phyloP scores from a whole-genome alignment of 179 eudicot species.

The Camellia oleifera region DNA sequence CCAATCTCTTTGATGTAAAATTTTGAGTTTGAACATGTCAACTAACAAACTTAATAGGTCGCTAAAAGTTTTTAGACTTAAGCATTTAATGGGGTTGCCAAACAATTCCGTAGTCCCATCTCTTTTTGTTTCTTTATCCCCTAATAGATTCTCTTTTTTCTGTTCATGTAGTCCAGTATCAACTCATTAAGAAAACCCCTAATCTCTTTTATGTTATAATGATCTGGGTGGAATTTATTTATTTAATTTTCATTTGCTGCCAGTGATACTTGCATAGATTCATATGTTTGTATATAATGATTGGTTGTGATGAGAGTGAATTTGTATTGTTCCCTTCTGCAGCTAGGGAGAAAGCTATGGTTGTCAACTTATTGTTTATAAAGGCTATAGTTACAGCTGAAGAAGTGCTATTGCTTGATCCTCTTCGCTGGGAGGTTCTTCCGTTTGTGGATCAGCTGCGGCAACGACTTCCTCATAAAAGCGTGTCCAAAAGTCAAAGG shows the following conservation, averaged over 20 bases:
- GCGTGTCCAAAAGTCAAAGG: slow-evolving; percentile 25
- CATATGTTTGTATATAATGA: background rate
- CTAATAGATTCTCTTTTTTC: background rate
- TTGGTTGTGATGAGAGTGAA: background rate
- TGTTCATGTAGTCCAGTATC: background rate
- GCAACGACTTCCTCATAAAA: slow-evolving; percentile 60
- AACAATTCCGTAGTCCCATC: background rate
- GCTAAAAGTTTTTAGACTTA: background rate
- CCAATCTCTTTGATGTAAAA: too few species aligned
- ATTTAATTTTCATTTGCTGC: background rate
- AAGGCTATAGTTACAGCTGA: slow-evolving; percentile 97
- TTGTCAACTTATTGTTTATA: slow-evolving; percentile 90
- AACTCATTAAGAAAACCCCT: background rate
- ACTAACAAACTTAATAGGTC: background rate
- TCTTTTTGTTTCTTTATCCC: background rate
- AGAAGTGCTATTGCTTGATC: slow-evolving; percentile 93
- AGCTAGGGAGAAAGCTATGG: slow-evolving; percentile 98
- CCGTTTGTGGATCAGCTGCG: slow-evolving; percentile 95
- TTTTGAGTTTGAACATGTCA: too few species aligned
- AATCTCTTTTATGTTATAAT: background rate
- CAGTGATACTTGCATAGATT: background rate
- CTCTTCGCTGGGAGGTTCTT: slow-evolving; percentile 94
- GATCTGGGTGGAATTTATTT: background rate
- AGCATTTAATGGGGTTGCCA: background rate
- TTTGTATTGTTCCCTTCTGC: slow-evolving; percentile 17